Evolutionary conservation across 129 eudicot species (phyloP).

Genomic region (Silybum marianum): DNA sequence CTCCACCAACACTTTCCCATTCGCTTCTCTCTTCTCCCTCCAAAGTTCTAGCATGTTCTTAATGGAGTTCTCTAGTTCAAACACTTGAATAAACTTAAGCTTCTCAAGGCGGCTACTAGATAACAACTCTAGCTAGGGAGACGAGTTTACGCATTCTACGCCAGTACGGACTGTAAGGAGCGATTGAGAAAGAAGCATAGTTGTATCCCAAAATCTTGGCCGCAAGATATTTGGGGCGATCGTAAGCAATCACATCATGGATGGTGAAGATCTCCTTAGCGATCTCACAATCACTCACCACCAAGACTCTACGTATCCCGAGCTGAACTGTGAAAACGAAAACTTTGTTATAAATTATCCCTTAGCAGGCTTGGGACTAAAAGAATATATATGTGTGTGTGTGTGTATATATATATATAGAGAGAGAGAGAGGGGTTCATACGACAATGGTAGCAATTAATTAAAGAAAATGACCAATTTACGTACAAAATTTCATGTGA

Average conservation of each 20-base stretch:
- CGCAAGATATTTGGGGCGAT: constrained; percentile 20
- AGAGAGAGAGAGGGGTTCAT: too few relatives aligned
- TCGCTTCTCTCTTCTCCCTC: background rate
- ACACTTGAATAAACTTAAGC: constrained; percentile 14
- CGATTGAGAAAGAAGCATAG: constrained; percentile 9
- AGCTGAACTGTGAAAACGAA: constrained; percentile 22
- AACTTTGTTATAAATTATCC: too few relatives aligned
- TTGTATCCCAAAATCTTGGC: constrained; percentile 28
- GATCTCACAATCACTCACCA: constrained; percentile 26
- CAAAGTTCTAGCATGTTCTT: constrained; percentile 11
- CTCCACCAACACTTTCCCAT: constrained; percentile 30
- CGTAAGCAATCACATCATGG: constrained; percentile 17
- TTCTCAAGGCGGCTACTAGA: constrained; percentile 18
- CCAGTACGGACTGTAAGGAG: constrained; percentile 38
- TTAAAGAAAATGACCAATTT: too few relatives aligned
- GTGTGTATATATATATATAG: too few relatives aligned
- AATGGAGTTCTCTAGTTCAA: constrained; percentile 10
- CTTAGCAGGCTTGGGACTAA: too few relatives aligned
- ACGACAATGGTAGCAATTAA: too few relatives aligned
- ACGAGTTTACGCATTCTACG: constrained; percentile 27
- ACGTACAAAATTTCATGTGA: too few relatives aligned
- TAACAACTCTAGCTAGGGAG: constrained; percentile 23
- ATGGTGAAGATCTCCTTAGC: constrained; percentile 27
- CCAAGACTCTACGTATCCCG: constrained; percentile 21
- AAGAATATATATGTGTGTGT: too few relatives aligned